Percentiles rank a stretch among this genome's conserved stretches.
Conservation (phyloP, 805 yeast genomes). For the Pichia exigua region DNA sequence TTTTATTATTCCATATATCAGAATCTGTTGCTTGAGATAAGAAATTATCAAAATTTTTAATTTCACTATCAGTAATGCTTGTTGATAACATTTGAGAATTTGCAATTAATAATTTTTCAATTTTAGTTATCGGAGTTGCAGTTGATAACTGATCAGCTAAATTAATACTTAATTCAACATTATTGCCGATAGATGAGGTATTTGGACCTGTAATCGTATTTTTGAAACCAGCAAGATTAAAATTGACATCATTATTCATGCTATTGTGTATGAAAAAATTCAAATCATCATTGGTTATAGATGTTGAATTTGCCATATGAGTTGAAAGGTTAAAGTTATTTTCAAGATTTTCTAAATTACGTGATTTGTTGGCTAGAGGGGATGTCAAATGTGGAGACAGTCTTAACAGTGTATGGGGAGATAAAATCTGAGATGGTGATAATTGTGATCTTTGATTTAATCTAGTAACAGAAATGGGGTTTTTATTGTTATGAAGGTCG, state of each 20-base stretch:
- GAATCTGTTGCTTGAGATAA: neutral
- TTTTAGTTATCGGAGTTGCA: neutral
- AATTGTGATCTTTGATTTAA: neutral
- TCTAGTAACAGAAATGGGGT: neutral
- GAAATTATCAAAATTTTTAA: neutral
- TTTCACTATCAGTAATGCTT: neutral
- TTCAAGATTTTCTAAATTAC: neutral
- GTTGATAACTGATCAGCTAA: neutral
- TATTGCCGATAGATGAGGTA: neutral
- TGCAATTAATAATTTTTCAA: neutral
- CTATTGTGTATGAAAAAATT: neutral
- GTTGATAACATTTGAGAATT: neutral
- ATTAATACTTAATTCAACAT: neutral
- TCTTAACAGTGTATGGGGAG: neutral
- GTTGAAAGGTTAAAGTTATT: neutral
- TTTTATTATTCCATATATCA: neutral
- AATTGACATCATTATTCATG: neutral
- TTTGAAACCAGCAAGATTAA: too few species aligned
- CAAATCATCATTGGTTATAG: neutral
- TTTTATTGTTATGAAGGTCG: too few species aligned
- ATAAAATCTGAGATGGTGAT: neutral
- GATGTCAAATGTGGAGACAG: neutral
- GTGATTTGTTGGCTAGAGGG: neutral
- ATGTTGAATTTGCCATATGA: neutral
- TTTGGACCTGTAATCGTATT: neutral